Base-by-base conservation (phyloP, 371 early-diverging fungal species). In the Apophysomyces sp. region DNA sequence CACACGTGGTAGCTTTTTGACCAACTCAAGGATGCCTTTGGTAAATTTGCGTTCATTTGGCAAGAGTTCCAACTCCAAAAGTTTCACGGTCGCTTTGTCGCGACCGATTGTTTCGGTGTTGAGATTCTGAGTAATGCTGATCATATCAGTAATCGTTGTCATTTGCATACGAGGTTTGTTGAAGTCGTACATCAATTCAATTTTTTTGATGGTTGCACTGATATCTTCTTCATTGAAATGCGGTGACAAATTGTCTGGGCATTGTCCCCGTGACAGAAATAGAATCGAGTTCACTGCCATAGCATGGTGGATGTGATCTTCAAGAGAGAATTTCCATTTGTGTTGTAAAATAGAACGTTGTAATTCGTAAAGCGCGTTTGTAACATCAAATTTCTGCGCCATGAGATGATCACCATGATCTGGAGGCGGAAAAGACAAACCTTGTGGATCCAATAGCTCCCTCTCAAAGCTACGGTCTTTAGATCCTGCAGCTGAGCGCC, bases 401-500 rank as follows among this genome's bases (percentile, higher is more conserved):
- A n/a, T n/a, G n/a, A n/a, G n/a, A n/a, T n/a, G n/a, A n/a, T n/a
- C n/a, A n/a, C n/a, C n/a, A n/a, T n/a, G n/a, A n/a, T n/a, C n/a
- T n/a, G n/a, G n/a, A n/a, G n/a, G n/a, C n/a, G n/a, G n/a, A n/a
- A n/a, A n/a, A n/a, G n/a, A n/a, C n/a, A n/a, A n/a, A n/a, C n/a
- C n/a, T n/a, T n/a, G n/a, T n/a, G n/a, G n/a, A n/a, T n/a, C n/a
- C n/a, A n/a, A n/a, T n/a, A n/a, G n/a, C 54, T 54, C 61, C 61
- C 34, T 60, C 54, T 60, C 60, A 27, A 59, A 52, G 52, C 32
- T 32, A 52, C 52, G 36, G 52, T 59, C 52, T 59, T 59, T 52
- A 59, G 60, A 31, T 59, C 60, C 52, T 59, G 52, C 52, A 36
- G 52, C 52, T 36, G 60, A 59, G 60, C 60, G 55, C 55, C 55